Evolutionary conservation across 139 green algal genomes (phyloP), one percentile per base, ranked within the genome.

Genomic region (Chlorella sorokiniana): DNA sequence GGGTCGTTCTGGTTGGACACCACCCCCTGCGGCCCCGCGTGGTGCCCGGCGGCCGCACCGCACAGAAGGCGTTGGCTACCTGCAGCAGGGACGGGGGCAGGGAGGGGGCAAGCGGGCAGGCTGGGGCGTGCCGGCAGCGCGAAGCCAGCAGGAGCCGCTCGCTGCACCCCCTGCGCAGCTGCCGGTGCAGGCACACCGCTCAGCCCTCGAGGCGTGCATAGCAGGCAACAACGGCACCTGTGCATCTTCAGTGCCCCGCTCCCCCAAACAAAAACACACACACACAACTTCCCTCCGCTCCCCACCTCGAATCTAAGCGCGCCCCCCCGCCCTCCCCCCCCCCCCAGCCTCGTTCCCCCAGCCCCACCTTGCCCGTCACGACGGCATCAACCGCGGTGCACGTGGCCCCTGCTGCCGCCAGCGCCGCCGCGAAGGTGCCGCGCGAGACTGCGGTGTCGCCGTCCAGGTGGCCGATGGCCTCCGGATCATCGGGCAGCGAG

Each of bases 11-110:
- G 61, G 33, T 78, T 83, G 69, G 81, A 79, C 25, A 96, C 93
- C 27, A 93, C 86, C 29, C 95, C 95, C 4, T 76, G 69, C 8
- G 93, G 93, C 0, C 94, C 94, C 0, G 94, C 92, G 81, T 98
- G 95, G 87, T 98, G 95, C 38, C 95, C 95, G 96, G 96, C 1
- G 96, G 96, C 0, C 96, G 84, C 40, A 98, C 92, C 3, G 91
- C 93, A 84, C 94, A 97, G 76, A 98, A 98, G 37, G 90, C 95
- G 75, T 94, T 96, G 72, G 85, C 20, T 1, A 59, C 70, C 81
- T 73, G 31, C 51, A 35, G 59, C 25, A 1, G 54, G 10, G 11
- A 3, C 27, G 4, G 69, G 44, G 67, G 25, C 25, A 6, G 41
- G 29, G 31, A 22, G n/a, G 35, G 25, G 67, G 23, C 18, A 2